phyloP scores from a whole-genome alignment of 805 yeast species.

The Pichia insulana region DNA sequence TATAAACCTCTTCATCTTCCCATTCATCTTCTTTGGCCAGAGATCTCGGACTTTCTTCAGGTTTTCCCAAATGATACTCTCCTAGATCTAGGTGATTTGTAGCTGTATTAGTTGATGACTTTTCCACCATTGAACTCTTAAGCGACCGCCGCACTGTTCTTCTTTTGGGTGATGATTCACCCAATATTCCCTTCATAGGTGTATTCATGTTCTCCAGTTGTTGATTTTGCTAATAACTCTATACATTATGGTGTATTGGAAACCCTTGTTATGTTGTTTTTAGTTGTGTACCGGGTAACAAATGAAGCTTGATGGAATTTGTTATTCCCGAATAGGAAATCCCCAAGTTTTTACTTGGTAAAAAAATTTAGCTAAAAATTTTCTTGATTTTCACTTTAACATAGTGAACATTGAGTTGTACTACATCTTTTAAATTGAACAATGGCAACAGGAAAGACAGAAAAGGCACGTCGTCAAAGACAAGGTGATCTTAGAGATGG shows the following conservation, averaged over 20 bases:
- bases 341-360: no score
- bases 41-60: neutral
- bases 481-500: slow-evolving; percentile 81
- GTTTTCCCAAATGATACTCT: neutral
- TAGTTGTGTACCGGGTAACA: neutral
- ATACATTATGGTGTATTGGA: no score
- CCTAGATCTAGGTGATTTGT: neutral
- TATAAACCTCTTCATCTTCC: neutral
- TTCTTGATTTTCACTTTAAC: neutral
- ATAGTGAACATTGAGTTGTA: neutral
- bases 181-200: neutral
- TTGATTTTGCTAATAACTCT: no score
- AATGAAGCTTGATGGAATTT: no score
- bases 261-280: neutral
- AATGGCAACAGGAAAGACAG: slow-evolving; percentile 94
- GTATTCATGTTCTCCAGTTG: neutral
- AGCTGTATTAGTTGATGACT: no score
- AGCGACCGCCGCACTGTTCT: neutral
- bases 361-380: neutral
- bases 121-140: no score
- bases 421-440: neutral
- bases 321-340: neutral
- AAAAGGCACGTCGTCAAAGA: slow-evolving; percentile 76
- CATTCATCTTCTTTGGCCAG: neutral
- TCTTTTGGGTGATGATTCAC: slow-evolving; percentile 3